These are phyloP conservation scores for Pseudogymnoascus sp. DNA, from an alignment of 2,329 filamentous ascomycete species.

Conservation along the genomic window DNA sequence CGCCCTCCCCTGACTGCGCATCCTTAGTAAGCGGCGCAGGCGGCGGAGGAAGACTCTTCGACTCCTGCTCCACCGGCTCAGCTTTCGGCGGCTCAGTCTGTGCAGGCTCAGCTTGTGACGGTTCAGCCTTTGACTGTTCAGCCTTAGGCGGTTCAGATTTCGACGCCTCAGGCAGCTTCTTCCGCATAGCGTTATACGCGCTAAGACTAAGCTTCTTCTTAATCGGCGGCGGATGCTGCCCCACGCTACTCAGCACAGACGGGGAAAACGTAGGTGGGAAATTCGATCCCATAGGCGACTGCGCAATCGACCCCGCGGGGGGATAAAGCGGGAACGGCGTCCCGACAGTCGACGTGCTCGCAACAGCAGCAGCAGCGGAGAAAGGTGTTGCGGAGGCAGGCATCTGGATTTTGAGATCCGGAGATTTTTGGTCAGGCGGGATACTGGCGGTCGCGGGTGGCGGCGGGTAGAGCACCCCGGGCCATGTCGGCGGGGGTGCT, in stretches of 20 bases:
- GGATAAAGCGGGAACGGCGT: slow-evolving; percentile 29
- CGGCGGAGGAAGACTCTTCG: not conserved
- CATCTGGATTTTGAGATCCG: slow-evolving; percentile 39
- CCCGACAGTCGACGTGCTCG: slow-evolving; percentile 19
- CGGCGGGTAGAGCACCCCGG: slow-evolving; percentile 12
- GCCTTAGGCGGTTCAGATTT: not conserved
- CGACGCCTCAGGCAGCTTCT: slow-evolving; percentile 24
- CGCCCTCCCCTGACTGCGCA: not conserved
- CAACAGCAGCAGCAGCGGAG: slow-evolving; percentile 29
- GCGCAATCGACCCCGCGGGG: slow-evolving; percentile 33
- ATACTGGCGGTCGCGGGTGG: not conserved
- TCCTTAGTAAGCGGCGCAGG: not conserved
- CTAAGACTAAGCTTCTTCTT: slow-evolving; percentile 61
- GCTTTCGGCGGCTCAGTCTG: not conserved
- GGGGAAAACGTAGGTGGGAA: slow-evolving; percentile 37
- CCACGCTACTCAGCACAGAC: slow-evolving; percentile 34
- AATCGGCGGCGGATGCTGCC: slow-evolving; percentile 46
- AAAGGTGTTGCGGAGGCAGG: slow-evolving; percentile 45
- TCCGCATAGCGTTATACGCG: slow-evolving; percentile 50
- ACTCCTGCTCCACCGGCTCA: not conserved
- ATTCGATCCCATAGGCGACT: slow-evolving; percentile 42
- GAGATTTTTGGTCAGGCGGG: slow-evolving; percentile 14
- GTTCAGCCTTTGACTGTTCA: not conserved
- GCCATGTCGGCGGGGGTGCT: slow-evolving; percentile 26
- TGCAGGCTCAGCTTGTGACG: not conserved